Percentiles rank a stretch among this genome's conserved stretches.
Evolutionary conservation across 768 basidiomycete genomes (phyloP).

Genomic region (Boletus insuetus): DNA sequence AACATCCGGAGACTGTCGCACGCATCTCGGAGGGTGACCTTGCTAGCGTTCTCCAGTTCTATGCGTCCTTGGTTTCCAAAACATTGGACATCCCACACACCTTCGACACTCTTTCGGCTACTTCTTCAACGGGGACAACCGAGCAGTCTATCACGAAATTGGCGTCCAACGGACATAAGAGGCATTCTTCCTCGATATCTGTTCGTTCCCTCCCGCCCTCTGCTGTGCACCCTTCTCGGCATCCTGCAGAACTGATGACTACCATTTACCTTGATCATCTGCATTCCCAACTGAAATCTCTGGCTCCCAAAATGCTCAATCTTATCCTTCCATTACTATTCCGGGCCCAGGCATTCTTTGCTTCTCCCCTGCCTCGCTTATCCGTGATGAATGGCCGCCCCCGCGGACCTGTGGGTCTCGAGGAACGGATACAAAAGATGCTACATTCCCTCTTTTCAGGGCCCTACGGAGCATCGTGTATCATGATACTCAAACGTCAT

Average conservation of each 20-base stretch:
- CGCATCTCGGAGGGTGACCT: constrained; percentile 60
- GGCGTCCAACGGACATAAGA: constrained; percentile 44
- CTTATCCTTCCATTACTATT: constrained; percentile 72
- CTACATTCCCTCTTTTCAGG: constrained; percentile 59
- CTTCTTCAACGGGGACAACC: constrained; percentile 33
- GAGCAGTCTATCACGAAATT: constrained; percentile 25
- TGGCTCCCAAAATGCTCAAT: constrained; percentile 52
- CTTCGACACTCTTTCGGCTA: constrained; percentile 11
- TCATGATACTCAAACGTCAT: constrained; percentile 57
- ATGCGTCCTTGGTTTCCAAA: constrained; percentile 54
- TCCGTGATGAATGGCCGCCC: constrained; percentile 45
- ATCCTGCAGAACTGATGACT: constrained; percentile 63
- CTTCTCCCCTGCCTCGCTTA: constrained; percentile 65
- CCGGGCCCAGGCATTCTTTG: constrained; percentile 61
- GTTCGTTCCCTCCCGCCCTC: constrained; percentile 40
- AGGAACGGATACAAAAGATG: constrained; percentile 56
- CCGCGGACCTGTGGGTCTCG: constrained; percentile 35
- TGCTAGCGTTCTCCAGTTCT: constrained; percentile 56
- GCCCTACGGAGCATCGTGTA: constrained; percentile 63
- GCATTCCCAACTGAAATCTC: constrained; percentile 54
- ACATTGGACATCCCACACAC: constrained; percentile 39
- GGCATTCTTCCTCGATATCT: constrained; percentile 63
- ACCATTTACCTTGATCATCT: constrained; percentile 64
- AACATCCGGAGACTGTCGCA: constrained; percentile 51
- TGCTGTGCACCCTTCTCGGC: constrained; percentile 34